phyloP scores from a whole-genome alignment of 129 eudicot species.

The Logfia minima region DNA sequence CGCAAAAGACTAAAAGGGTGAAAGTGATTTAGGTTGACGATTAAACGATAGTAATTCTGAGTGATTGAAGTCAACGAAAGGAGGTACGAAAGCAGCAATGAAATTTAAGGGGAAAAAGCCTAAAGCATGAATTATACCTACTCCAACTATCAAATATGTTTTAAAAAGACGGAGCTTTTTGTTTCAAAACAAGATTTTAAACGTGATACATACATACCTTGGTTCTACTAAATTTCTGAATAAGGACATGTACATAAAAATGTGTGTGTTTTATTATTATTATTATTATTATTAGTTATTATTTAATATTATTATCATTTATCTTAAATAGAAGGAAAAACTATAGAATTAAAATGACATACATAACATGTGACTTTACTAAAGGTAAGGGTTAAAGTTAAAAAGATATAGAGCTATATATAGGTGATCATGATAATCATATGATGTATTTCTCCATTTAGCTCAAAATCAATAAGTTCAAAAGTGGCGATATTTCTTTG shows the following conservation, averaged over 20 bases:
- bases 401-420: not conserved
- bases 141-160: slow-evolving; percentile 20
- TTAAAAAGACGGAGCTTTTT: not conserved
- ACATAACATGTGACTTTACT: not conserved
- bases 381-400: not conserved
- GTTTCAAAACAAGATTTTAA: not conserved
- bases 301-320: not conserved
- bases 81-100: slow-evolving; percentile 5
- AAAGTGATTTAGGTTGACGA: not conserved
- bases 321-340: not conserved
- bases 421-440: not conserved
- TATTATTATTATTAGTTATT: not conserved
- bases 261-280: not conserved
- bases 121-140: not conserved
- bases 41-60: slow-evolving; percentile 1
- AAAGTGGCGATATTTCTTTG: not conserved
- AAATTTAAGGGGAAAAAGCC: not conserved
- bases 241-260: not conserved
- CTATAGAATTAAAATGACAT: not conserved
- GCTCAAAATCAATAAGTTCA: too few species aligned
- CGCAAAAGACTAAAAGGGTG: not conserved
- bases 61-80: slow-evolving; percentile 21
- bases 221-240: not conserved
- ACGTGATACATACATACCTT: not conserved
- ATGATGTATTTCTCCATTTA: not conserved